Percentiles rank a stretch among this genome's conserved stretches.
Evolutionary conservation across 2,329 filamentous ascomycete species (phyloP).

Genomic region (Phaeoacremonium minimum): DNA sequence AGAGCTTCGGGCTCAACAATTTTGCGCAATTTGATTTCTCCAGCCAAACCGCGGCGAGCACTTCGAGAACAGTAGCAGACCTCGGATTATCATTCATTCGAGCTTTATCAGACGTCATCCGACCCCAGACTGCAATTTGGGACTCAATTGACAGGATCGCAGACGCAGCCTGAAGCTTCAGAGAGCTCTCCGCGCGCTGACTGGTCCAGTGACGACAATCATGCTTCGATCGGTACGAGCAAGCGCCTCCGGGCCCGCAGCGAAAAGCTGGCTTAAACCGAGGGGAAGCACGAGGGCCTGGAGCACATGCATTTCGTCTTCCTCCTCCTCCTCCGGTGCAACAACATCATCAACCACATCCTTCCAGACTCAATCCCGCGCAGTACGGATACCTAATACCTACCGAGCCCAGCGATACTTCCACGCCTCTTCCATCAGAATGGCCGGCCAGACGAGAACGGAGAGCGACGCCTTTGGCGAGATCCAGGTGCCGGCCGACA

Average conservation of each 20-base stretch:
- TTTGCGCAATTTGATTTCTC: no score
- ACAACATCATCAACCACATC: neutral
- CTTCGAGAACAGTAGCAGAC: no score
- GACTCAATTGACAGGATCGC: no score
- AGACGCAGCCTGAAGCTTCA: no score
- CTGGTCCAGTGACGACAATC: no score
- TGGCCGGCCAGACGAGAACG: slow-evolving; percentile 61
- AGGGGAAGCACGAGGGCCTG: slow-evolving; percentile 9
- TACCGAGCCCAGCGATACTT: slow-evolving; percentile 27
- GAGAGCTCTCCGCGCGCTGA: no score
- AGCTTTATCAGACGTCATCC: no score
- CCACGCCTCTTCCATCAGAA: slow-evolving; percentile 41
- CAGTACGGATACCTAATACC: slow-evolving; percentile 2
- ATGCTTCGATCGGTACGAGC: slow-evolving; percentile 10
- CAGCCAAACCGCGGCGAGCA: no score
- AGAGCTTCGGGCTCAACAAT: no score
- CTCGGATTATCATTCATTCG: no score
- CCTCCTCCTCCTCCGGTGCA: slow-evolving; percentile 2
- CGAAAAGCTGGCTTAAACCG: slow-evolving; percentile 8
- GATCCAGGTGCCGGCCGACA: slow-evolving; percentile 85
- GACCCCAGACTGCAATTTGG: no score
- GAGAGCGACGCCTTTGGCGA: slow-evolving; percentile 98
- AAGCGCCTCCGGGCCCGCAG: slow-evolving; percentile 5
- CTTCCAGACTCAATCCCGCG: neutral
- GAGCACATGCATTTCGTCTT: slow-evolving; percentile 9